phyloP scores from a whole-genome alignment of 768 basidiomycete species.

The Tephrocybe sp. region DNA sequence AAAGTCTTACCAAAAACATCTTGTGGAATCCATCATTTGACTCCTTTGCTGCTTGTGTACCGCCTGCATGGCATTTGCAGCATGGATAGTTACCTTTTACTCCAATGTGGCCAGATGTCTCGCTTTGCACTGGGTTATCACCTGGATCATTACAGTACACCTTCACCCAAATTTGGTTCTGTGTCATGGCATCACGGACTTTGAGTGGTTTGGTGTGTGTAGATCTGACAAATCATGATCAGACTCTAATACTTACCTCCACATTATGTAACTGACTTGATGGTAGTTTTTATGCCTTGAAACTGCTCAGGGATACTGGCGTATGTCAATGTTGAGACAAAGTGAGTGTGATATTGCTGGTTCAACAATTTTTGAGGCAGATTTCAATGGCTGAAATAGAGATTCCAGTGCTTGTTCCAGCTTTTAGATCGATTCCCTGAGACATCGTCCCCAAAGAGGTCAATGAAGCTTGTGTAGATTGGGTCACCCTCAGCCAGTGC shows the following conservation, averaged over 20 bases:
- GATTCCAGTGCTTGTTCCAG: constrained; percentile 47
- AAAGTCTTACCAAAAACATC: constrained; percentile 28
- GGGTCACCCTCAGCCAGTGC: constrained; percentile 28
- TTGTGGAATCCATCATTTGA: constrained; percentile 32
- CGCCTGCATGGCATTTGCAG: constrained; percentile 37
- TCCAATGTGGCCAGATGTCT: constrained; percentile 39
- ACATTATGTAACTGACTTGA: constrained; percentile 27
- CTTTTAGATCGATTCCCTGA: constrained; percentile 44
- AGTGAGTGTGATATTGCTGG: constrained; percentile 37
- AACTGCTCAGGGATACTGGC: constrained; percentile 39
- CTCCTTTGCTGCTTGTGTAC: constrained; percentile 30
- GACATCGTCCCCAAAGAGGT: constrained; percentile 40
- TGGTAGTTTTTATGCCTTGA: constrained; percentile 26
- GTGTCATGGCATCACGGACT: constrained; percentile 26
- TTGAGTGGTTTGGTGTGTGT: constrained; percentile 32
- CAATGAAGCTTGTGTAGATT: constrained; percentile 30
- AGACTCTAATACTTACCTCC: neutral
- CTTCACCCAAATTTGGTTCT: constrained; percentile 23
- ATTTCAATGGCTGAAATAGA: constrained; percentile 36
- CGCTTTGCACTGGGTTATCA: constrained; percentile 41
- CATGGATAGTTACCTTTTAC: constrained; percentile 39
- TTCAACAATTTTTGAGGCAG: constrained; percentile 33
- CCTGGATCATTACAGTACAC: constrained; percentile 27
- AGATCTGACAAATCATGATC: constrained; percentile 19
- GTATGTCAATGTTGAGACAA: constrained; percentile 37